These are phyloP conservation scores for Quercus phellos DNA, from an alignment of 331 rosid genomes.

Conservation along the genomic window DNA sequence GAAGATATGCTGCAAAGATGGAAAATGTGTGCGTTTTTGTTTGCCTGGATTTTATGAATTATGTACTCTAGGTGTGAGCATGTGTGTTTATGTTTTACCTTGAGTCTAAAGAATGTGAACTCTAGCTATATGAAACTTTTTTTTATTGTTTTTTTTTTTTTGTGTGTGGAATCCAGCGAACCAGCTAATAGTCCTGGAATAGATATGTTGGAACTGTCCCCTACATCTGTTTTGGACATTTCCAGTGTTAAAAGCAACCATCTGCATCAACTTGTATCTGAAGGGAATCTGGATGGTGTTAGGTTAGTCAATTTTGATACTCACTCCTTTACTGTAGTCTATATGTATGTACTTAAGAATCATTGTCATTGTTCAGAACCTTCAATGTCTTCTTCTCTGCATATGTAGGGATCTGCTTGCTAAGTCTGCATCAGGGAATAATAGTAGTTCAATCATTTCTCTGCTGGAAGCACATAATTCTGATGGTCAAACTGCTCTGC, in stretches of 20 bases:
- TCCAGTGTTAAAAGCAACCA: conserved; percentile 49
- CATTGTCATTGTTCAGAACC: conserved; percentile 13
- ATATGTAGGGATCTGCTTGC: conserved; percentile 71
- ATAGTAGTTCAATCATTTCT: conserved; percentile 47
- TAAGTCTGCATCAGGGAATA: conserved; percentile 63
- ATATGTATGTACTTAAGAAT: not conserved
- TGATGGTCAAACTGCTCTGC: conserved; percentile 96
- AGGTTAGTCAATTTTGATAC: conserved; percentile 50
- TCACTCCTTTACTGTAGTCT: conserved; percentile 3
- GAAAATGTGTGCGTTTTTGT: too few relatives aligned
- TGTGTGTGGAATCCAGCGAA: conserved; percentile 46
- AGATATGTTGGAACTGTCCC: conserved; percentile 56
- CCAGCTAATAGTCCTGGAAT: conserved; percentile 48
- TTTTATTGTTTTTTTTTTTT: not conserved
- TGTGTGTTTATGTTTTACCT: not conserved
- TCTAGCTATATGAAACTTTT: conserved; percentile 4
- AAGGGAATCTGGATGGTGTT: conserved; percentile 76
- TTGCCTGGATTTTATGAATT: too few relatives aligned
- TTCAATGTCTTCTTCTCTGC: not conserved
- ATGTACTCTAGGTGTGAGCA: too few relatives aligned
- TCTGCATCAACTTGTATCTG: conserved; percentile 83
- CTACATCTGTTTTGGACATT: conserved; percentile 50
- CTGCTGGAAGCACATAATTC: conserved; percentile 79
- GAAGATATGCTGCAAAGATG: too few relatives aligned
- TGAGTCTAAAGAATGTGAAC: not conserved